phyloP scores from a whole-genome alignment of 176 grass and related monocot species.

The Oryza nivara region DNA sequence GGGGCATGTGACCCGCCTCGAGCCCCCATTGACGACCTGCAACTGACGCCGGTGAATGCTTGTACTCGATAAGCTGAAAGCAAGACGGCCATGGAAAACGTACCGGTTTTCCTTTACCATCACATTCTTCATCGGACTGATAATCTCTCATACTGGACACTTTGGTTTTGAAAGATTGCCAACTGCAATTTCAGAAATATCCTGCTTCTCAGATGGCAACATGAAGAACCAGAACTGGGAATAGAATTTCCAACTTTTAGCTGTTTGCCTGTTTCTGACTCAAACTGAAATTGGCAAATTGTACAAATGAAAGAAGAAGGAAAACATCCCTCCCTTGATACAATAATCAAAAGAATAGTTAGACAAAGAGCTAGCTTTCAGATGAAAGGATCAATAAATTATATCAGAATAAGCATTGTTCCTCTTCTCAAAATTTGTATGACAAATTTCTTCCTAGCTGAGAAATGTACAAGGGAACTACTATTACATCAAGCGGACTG shows the following conservation, averaged over 20 bases:
- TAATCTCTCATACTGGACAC: background rate
- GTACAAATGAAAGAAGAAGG: background rate
- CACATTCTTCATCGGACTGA: background rate
- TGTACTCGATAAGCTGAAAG: background rate
- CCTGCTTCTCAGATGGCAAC: slow-evolving; percentile 1
- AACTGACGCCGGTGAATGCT: background rate
- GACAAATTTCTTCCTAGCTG: slow-evolving; percentile 26
- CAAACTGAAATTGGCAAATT: slow-evolving; percentile 9
- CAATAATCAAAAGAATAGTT: background rate
- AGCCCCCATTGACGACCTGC: background rate
- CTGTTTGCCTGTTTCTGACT: background rate
- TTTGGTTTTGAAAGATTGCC: background rate
- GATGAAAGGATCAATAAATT: slow-evolving; percentile 7
- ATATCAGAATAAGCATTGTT: slow-evolving; percentile 2
- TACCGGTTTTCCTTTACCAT: slow-evolving; percentile 17
- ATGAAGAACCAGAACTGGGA: background rate
- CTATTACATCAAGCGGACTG: slow-evolving; percentile 13
- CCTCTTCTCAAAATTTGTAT: slow-evolving; percentile 34
- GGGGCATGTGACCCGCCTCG: background rate
- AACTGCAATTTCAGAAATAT: background rate
- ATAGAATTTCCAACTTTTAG: background rate
- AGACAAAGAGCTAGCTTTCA: background rate
- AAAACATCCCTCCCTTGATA: background rate
- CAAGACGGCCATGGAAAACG: background rate
- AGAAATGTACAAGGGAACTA: slow-evolving; percentile 49